A percentile compares a stretch with the other conserved stretches of the same genome.
Conservation (phyloP, 2,329 filamentous ascomycete species). For the Colletotrichum trifolii region DNA sequence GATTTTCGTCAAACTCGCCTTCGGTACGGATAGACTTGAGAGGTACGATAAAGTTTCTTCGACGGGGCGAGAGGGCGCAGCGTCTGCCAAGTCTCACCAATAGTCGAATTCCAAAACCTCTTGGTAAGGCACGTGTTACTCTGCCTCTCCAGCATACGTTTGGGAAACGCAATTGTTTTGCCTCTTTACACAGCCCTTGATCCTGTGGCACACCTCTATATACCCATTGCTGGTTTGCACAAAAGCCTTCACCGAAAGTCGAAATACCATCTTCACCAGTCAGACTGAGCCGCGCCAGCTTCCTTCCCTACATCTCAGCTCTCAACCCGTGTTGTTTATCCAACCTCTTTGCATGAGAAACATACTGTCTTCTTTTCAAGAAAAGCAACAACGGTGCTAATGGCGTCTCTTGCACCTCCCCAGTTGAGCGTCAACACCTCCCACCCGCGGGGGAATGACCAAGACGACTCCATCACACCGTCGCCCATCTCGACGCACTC, state of each 20-base stretch:
- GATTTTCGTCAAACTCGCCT: background rate
- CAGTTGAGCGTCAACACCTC: conserved; percentile 35
- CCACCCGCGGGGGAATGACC: conserved; percentile 25
- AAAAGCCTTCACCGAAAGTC: background rate
- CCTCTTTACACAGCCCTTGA: conserved; percentile 14
- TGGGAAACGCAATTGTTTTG: conserved; percentile 5
- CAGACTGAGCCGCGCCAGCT: background rate
- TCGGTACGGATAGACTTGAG: conserved; percentile 2
- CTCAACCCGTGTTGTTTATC: background rate
- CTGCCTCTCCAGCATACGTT: conserved; percentile 7
- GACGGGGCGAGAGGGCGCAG: conserved; percentile 33
- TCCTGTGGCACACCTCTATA: conserved; percentile 12
- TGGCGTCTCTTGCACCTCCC: conserved; percentile 36
- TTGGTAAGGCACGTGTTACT: conserved; percentile 16
- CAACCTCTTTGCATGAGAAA: conserved; percentile 11
- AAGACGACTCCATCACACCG: conserved; percentile 36
- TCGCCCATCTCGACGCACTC: conserved; percentile 38
- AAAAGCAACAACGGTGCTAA: conserved; percentile 25
- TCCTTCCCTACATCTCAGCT: background rate
- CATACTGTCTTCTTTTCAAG: conserved; percentile 3
- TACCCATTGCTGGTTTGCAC: conserved; percentile 1
- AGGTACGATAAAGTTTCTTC: conserved; percentile 11
- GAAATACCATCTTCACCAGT: too few relatives aligned
- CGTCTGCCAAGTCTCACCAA: conserved; percentile 15
- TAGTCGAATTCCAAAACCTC: background rate